Base-by-base conservation (phyloP, 208 protist genomes). In the Trichomonas tenax region DNA sequence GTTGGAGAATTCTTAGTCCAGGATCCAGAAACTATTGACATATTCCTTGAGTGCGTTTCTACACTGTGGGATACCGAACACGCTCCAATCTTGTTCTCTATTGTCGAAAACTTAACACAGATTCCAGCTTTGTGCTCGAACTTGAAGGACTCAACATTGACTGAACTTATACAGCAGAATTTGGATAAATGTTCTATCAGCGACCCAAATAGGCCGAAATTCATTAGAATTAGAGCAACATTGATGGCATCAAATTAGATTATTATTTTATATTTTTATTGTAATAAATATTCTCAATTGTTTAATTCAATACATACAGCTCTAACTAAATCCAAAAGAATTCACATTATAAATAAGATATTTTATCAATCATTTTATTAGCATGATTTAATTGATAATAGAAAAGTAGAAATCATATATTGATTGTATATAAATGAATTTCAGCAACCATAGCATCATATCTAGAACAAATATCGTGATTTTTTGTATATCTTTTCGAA, bases 61-160 rank as follows among this genome's bases (percentile, higher is more conserved):
- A 51, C 41, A 48, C 10, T 93, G 40, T 93, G 86, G 86, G 86
- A 93, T n/a, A 51, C n/a, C 38, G 86, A 93, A 93, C 86, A 93
- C 31, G 40, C 86, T 0, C 86, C 40, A 51, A 93, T 93, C 4
- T 51, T 93, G 44, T 93, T 93, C 44, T 23, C 15, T 26, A 93
- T 93, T 0, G 31, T 93, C 9, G 86, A 93, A 15, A 93, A 41
- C 21, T 38, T 93, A 15, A 51, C 86, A 8, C 14, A 26, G 45
- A 93, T 38, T 51, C 86, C 40, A 38, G 15, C 1, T 14, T 23
- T 51, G 21, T 93, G 86, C 34, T 34, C 41, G 0, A 8, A 34
- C 1, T 51, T 93, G 40, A 34, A 93, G 40, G 44, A 93, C n/a
- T 48, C 41, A 17, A 41, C 15, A 6, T 9, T 93, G 21, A 17